Conservation (phyloP, 371 early-diverging fungal genomes). For the Funneliformis caledonium region DNA sequence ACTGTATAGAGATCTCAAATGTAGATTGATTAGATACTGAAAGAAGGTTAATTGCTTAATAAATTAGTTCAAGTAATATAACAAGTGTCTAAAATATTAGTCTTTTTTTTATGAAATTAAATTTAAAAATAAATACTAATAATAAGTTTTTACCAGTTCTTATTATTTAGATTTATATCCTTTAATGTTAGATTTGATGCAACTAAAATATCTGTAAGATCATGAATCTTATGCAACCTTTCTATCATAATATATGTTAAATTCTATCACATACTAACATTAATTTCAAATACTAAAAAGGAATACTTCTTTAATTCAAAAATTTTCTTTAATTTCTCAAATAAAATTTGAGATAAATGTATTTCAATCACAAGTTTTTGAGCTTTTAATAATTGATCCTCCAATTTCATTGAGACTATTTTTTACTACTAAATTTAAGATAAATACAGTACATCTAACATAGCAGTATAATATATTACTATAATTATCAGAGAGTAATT, state of each 20-base stretch:
- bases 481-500: too few relatives aligned
- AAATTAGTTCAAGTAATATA: conserved; percentile 3
- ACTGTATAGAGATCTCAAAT: neutral
- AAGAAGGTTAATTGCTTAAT: neutral
- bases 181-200: neutral
- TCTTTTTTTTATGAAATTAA: neutral
- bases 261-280: neutral
- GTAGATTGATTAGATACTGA: neutral
- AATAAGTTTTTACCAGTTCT: neutral
- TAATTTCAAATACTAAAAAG: neutral
- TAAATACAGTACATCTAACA: too few relatives aligned
- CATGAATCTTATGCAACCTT: neutral
- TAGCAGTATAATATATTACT: too few relatives aligned
- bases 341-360: neutral
- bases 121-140: neutral
- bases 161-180: neutral
- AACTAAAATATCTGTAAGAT: neutral
- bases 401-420: neutral
- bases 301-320: neutral
- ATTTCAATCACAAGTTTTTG: neutral
- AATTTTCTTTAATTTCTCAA: neutral
- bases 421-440: conserved; percentile 10
- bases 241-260: neutral
- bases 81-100: neutral
- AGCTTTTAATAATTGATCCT: neutral